Evolutionary conservation across 306 rosid genomes (phyloP).

Genomic region (Gillenia trifoliata): DNA sequence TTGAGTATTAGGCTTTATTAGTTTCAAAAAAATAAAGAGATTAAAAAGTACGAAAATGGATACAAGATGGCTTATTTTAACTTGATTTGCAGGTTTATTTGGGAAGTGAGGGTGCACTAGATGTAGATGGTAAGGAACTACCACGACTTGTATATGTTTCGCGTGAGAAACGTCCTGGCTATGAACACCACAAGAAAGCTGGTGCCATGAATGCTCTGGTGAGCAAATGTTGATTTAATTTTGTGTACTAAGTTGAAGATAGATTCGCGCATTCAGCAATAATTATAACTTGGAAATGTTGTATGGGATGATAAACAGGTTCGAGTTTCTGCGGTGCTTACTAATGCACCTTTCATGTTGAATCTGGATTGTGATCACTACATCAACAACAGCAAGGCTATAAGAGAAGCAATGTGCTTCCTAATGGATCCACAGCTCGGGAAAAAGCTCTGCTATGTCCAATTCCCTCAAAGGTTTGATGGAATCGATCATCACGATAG

Average conservation of each 20-base stretch:
- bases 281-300: conserved; percentile 17
- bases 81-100: conserved; percentile 54
- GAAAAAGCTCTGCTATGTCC: conserved; percentile 76
- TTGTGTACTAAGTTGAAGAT: background rate
- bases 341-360: conserved; percentile 91
- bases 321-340: conserved; percentile 93
- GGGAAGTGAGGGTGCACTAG: conserved; percentile 84
- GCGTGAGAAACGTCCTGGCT: conserved; percentile 81
- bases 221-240: conserved; percentile 25
- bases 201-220: conserved; percentile 97
- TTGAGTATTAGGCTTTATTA: background rate
- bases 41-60: background rate
- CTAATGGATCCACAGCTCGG: conserved; percentile 86
- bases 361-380: conserved; percentile 98
- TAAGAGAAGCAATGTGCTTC: conserved; percentile 96
- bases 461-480: conserved; percentile 86
- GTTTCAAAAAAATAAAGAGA: background rate
- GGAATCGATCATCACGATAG: conserved; percentile 72
- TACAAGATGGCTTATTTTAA: background rate
- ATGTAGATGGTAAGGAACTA: conserved; percentile 68
- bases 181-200: conserved; percentile 81
- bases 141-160: conserved; percentile 88
- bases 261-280: conserved; percentile 2
- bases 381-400: conserved; percentile 86
- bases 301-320: conserved; percentile 44